Base-by-base conservation (phyloP, 352 stramenopile genomes). In the Pythium scleroteichum region DNA sequence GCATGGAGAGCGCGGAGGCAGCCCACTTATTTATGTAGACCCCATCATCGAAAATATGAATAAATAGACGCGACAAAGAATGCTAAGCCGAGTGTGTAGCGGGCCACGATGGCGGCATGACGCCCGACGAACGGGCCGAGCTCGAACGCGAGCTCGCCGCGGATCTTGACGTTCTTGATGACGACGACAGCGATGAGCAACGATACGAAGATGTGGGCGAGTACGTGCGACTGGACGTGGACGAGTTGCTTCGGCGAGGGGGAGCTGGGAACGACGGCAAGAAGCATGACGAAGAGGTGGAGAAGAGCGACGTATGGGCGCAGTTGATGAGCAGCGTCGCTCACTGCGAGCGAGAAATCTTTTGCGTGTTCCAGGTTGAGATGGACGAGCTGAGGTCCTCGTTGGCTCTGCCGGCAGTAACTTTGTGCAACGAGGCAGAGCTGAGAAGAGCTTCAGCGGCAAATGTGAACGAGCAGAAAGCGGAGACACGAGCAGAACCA, bases 81-180 rank as follows among this genome's bases (percentile, higher is more conserved):
- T 14, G 51, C 20, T 14, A 38, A 39, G 42, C n/a, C n/a, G n/a
- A n/a, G n/a, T 53, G 20, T 44, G 33, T 29, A 44, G n/a, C 19
- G 16, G 19, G 29, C 10, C 29, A 10, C 5, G n/a, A 41, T 44
- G 38, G 27, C 20, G n/a, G 19, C 1, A 60, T 29, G 45, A 57
- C 50, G 35, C 52, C 70, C 0, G 71, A 85, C 9, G 77, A 89
- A 48, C 69, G 79, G 9, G 59, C 38, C 2, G 75, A 61, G 46
- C 64, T 89, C 13, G 77, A 86, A 56, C 66, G 45, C 0, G 73
- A 73, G 41, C 63, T 88, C 24, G 73, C 66, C 2, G 33, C 20
- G 12, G 58, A 59, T 26, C 23, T 62, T 33, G 32, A 50, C 27
- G 59, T 20, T 33, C 50, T 56, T 13, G 23, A 16, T n/a, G 48